These are phyloP conservation scores for Zymoseptoria pseudotritici DNA, from an alignment of 2,329 filamentous ascomycete species.

Conservation along the genomic window DNA sequence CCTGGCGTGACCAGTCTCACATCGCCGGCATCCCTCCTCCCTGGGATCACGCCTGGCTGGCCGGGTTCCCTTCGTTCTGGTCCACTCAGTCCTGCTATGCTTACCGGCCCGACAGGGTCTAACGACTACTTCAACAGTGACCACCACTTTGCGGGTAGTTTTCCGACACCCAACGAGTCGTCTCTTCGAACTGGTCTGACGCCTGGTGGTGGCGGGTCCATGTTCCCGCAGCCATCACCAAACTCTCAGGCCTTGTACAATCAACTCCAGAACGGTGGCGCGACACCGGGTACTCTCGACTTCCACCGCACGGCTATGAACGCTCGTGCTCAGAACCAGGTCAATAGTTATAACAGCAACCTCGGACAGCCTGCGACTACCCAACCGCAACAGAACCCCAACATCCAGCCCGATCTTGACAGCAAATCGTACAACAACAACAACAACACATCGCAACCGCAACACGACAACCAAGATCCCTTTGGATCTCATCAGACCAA, in stretches of 20 bases:
- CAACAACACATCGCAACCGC: slow-evolving; percentile 39
- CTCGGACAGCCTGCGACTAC: slow-evolving; percentile 35
- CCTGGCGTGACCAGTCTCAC: slow-evolving; percentile 86
- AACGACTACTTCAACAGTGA: slow-evolving; percentile 72
- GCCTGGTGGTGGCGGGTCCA: slow-evolving; percentile 88
- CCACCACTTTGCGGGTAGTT: slow-evolving; percentile 75
- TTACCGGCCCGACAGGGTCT: slow-evolving; percentile 64
- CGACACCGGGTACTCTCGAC: slow-evolving; percentile 84
- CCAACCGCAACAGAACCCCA: slow-evolving; percentile 36
- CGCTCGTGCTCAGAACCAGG: slow-evolving; percentile 57
- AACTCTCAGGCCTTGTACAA: slow-evolving; percentile 78
- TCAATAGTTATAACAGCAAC: slow-evolving; percentile 31
- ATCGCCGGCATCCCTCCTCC: slow-evolving; percentile 74
- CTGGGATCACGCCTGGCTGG: slow-evolving; percentile 72
- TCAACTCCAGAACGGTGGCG: slow-evolving; percentile 68
- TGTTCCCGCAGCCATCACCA: slow-evolving; percentile 89
- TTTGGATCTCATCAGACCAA: slow-evolving; percentile 85
- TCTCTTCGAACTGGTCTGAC: slow-evolving; percentile 85
- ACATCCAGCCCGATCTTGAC: slow-evolving; percentile 32
- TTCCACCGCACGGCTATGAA: slow-evolving; percentile 90
- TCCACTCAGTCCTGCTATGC: slow-evolving; percentile 93
- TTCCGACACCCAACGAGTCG: slow-evolving; percentile 94
- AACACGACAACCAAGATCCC: slow-evolving; percentile 46
- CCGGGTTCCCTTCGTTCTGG: slow-evolving; percentile 81
- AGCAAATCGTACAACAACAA: slow-evolving; percentile 49